A percentile compares a stretch with the other conserved stretches of the same genome.
phyloP scores from a whole-genome alignment of 108 stramenopile species.

The Ochromonas danica region DNA sequence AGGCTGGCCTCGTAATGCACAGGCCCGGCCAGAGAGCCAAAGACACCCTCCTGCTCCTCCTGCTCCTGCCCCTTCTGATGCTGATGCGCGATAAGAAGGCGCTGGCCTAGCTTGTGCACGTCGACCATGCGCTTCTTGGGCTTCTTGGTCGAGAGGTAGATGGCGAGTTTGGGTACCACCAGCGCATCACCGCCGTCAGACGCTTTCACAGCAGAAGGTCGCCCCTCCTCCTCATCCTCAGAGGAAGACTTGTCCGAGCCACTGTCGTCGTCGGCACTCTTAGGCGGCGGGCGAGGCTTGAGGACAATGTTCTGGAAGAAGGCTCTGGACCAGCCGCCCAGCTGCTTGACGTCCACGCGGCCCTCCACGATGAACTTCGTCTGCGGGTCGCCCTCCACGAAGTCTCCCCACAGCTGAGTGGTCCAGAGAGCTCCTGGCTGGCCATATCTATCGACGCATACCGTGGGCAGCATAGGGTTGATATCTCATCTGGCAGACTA shows the following conservation, averaged over 20 bases:
- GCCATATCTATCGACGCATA: conserved; percentile 36
- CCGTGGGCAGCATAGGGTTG: background rate
- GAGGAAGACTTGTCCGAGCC: background rate
- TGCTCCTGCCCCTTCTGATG: too few relatives aligned
- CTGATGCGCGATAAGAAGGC: conserved; percentile 34
- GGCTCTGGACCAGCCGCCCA: conserved; percentile 47
- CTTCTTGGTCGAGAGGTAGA: conserved; percentile 59
- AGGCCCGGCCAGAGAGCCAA: conserved; percentile 25
- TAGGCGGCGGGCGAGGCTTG: conserved; percentile 12
- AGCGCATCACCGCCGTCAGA: background rate
- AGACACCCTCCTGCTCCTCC: conserved; percentile 41
- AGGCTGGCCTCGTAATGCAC: conserved; percentile 48
- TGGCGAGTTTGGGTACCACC: conserved; percentile 22
- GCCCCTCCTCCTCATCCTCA: background rate
- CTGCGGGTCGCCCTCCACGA: conserved; percentile 38
- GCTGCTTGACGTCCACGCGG: conserved; percentile 45
- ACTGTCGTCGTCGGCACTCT: background rate
- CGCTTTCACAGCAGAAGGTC: background rate
- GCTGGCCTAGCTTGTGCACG: conserved; percentile 50
- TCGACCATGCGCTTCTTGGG: conserved; percentile 62
- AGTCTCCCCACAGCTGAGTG: conserved; percentile 49
- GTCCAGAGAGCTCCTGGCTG: conserved; percentile 51
- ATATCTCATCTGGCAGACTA: too few relatives aligned
- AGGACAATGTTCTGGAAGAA: conserved; percentile 39
- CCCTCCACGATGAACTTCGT: conserved; percentile 30